phyloP scores from a whole-genome alignment of 1,139 yeast genomes.

The Saccharomyces hybrid region DNA sequence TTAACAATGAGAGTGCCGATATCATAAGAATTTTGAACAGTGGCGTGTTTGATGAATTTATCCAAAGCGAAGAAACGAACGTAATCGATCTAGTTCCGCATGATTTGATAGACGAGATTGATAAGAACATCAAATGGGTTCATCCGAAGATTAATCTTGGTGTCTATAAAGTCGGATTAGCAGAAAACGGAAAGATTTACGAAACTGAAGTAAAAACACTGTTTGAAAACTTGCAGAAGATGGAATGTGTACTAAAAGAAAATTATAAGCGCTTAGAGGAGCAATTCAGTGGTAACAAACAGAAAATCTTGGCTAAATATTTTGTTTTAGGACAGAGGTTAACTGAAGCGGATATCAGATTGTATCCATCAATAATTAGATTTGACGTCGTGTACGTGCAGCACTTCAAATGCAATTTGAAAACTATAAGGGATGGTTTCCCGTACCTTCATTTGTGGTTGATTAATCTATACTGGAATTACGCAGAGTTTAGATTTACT shows the following conservation, averaged over 20 bases:
- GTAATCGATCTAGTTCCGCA: slow-evolving; percentile 10
- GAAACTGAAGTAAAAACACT: slow-evolving; percentile 5
- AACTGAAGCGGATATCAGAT: slow-evolving; percentile 81
- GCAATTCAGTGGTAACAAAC: slow-evolving; percentile 1
- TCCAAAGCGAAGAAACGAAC: slow-evolving; percentile 1
- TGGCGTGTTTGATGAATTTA: slow-evolving; percentile 7
- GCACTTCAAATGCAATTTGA: slow-evolving; percentile 80
- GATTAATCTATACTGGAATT: slow-evolving; percentile 72
- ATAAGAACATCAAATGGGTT: slow-evolving; percentile 8
- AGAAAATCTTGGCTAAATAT: slow-evolving; percentile 20
- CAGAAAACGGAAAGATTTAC: slow-evolving; percentile 7
- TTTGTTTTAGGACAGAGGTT: slow-evolving; percentile 48
- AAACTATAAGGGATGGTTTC: slow-evolving; percentile 66
- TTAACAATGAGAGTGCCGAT: slow-evolving; percentile 12
- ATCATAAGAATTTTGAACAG: slow-evolving; percentile 10
- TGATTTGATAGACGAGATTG: slow-evolving; percentile 4
- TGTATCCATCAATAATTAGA: slow-evolving; percentile 36
- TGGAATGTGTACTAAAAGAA: slow-evolving; percentile 5
- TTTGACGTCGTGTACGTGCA: slow-evolving; percentile 85
- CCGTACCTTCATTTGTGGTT: slow-evolving; percentile 67
- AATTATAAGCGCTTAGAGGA: slow-evolving; percentile 3
- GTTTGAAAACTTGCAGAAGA: slow-evolving; percentile 6
- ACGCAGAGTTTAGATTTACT: slow-evolving; percentile 63
- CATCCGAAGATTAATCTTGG: slow-evolving; percentile 8
- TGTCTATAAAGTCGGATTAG: slow-evolving; percentile 8